Base-by-base conservation (phyloP, 805 yeast species). In the Suhomyces pyralidae region DNA sequence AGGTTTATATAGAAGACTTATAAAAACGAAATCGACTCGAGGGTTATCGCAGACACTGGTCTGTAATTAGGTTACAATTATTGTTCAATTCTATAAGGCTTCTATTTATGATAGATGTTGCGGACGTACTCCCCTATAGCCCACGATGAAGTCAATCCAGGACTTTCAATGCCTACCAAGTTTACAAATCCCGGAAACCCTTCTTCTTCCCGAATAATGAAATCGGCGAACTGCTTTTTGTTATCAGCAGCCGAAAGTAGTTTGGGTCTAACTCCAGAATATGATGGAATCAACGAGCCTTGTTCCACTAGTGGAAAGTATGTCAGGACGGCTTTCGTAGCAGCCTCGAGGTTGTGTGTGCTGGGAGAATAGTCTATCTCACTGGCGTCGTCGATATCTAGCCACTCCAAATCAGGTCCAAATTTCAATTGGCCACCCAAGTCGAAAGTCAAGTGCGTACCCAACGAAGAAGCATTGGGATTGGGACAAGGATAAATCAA, bases 351-450 rank as follows among this genome's bases (percentile, higher is more conserved):
- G 53, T 86, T 86, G 1, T 61, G 50, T 1, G 65, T 67, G 56
- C 74, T 77, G 6, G 84, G 86, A 5, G 70, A 62, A 55, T 81
- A 80, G 61, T 83, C 82, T 5, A 58, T 70, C 46, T 62, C 64
- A 36, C 53, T 56, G 1, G 78, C 71, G 30, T 64, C 60, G 3
- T 50, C 54, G 2, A 64, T 55, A 30, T 78, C 80, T 1, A 88
- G 82, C 89, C 96, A 90, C 66, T 90, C 94, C 40, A 90, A 68
- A 64, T 92, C 97, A 0, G 97, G 97, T 0, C 97, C 97, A 65
- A 91, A 91, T 57, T 81, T 79, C 25, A 91, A 69, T 58, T 84
- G 85, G 0, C 96, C 94, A 3, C 88, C 91, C 51, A 91, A 68
- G 61, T 89, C 96, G 28, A 92, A 71, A 0, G 97, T 91, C 55